Evolutionary conservation across 2,329 filamentous ascomycete species (phyloP), one percentile per base, ranked within the genome.

Genomic region (Colletotrichum euphorbiae): DNA sequence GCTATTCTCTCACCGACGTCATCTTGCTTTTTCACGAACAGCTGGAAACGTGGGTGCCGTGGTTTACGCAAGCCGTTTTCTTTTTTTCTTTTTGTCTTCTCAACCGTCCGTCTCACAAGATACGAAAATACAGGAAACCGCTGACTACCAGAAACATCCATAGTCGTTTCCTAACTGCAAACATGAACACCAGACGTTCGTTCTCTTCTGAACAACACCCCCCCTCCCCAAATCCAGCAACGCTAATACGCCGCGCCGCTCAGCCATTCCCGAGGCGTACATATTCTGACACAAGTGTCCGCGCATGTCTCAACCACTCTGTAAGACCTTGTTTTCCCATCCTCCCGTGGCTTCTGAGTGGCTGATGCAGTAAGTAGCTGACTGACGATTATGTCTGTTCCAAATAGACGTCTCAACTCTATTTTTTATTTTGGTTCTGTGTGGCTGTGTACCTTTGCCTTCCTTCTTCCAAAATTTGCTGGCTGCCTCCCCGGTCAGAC

Each of bases 261-360:
- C 61, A 68, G 54, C 31, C 54, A 55, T 59, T 59, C 61, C 65
- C 66, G 66, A 66, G 61, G 48, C 61, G 66, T 68, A 68, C 66
- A 68, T 50, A 43, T 65, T 60, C 54, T 68, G 66, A 68, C 54
- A 68, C 66, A 59, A 21, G 21, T 54, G 48, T 48, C 40, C 63
- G 51, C 40, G 36, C 58, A 17, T 65, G 52, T 68, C 65, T 68
- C 54, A 68, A 51, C 31, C 52, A 64, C 40, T 40, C 24, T 45
- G 6, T 46, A n/a, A 11, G 36, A 45, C 28, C 12, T 38, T 11
- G 12, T 46, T 21, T 19, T 45, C n/a, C 9, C 40, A 17, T 28
- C 6, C 6, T 21, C 15, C 19, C 38, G 15, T 45, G 33, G 50
- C 38, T 48, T 54, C 55, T 58, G 17, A 62, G 31, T 42, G 57